Conservation (phyloP, 176 grass and related monocot genomes). For the Canna indica region DNA sequence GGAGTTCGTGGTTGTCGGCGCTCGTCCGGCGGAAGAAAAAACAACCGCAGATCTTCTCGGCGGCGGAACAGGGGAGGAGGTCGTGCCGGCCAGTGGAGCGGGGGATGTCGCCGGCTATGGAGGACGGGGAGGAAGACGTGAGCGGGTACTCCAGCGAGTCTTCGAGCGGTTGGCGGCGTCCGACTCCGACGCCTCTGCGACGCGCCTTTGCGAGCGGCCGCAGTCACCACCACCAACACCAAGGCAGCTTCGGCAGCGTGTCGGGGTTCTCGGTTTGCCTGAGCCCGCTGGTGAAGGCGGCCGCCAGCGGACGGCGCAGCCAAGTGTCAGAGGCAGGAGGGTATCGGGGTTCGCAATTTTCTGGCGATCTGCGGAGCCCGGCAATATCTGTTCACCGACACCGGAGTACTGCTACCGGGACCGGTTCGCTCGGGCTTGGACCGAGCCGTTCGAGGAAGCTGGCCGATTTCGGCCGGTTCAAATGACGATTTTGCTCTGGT, state of each 20-base stretch:
- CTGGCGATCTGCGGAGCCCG: background rate
- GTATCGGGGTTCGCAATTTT: background rate
- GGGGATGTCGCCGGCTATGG: constrained; percentile 8
- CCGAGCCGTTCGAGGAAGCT: background rate
- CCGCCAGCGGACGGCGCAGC: background rate
- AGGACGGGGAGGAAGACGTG: background rate
- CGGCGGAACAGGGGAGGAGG: background rate
- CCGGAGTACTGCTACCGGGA: background rate
- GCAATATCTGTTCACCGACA: background rate
- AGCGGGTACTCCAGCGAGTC: constrained; percentile 15
- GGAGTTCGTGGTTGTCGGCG: constrained; percentile 11
- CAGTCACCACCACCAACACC: background rate
- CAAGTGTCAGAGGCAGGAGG: background rate
- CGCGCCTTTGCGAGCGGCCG: background rate
- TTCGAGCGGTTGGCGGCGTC: background rate
- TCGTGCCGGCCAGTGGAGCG: background rate
- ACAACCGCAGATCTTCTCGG: background rate
- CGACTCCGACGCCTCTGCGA: constrained; percentile 1
- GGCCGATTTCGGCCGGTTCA: background rate
- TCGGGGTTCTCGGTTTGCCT: constrained; percentile 10
- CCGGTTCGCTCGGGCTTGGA: background rate
- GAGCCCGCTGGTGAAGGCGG: background rate
- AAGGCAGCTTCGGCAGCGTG: background rate
- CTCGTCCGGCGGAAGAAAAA: constrained; percentile 6
- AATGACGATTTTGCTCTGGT: constrained; percentile 1